phyloP scores from a whole-genome alignment of 2,329 filamentous ascomycete genomes.

The Cadophora gregata region DNA sequence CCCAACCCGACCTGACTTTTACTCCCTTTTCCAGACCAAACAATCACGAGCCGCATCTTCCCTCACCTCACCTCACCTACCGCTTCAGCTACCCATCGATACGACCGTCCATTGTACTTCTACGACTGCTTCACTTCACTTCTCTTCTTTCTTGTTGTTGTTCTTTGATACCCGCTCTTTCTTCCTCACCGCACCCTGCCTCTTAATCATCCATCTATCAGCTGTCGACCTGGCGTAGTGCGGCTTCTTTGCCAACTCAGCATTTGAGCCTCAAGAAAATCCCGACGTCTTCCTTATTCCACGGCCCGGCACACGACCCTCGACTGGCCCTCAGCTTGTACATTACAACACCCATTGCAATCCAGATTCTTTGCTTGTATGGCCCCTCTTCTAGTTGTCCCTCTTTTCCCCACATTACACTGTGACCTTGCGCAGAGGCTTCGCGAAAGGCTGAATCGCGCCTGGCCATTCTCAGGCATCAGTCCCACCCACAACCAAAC shows the following conservation, averaged over 20 bases:
- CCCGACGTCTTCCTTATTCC: conserved; percentile 16
- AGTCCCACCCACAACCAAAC: conserved; percentile 26
- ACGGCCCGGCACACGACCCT: conserved; percentile 22
- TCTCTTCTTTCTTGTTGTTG: conserved; percentile 39
- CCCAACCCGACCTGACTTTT: conserved; percentile 1
- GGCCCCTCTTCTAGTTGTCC: conserved; percentile 19
- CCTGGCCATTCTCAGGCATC: conserved; percentile 31
- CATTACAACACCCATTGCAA: conserved; percentile 31
- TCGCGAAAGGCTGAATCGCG: conserved; percentile 34
- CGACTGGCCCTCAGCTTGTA: conserved; percentile 30
- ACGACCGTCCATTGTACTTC: conserved; percentile 33
- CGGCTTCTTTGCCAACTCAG: conserved; percentile 32
- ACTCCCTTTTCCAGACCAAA: neutral
- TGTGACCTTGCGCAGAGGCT: conserved; percentile 24
- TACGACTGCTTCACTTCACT: conserved; percentile 32
- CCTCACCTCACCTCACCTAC: neutral
- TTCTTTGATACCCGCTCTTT: conserved; percentile 42
- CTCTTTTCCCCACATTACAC: conserved; percentile 25
- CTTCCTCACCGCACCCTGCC: conserved; percentile 21
- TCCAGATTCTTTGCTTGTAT: conserved; percentile 31
- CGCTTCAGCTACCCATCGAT: neutral
- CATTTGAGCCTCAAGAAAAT: conserved; percentile 33
- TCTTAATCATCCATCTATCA: conserved; percentile 22
- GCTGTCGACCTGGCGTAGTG: conserved; percentile 21
- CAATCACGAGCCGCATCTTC: conserved; percentile 3